Evolutionary conservation across 164 flowering plant species (phyloP).

Genomic region (Pachysandra terminalis): DNA sequence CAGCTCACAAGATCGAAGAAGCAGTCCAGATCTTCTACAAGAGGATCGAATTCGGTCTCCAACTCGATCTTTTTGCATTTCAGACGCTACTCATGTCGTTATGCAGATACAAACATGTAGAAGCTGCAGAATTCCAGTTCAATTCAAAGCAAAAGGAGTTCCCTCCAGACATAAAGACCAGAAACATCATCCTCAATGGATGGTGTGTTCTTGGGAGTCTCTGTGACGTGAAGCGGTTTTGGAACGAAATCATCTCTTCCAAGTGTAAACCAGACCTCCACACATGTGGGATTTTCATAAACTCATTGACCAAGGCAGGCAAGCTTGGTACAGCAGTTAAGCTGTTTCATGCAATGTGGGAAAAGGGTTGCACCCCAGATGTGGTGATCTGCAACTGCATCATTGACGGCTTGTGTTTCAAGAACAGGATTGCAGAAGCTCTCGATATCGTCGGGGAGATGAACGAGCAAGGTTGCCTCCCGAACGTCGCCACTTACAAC

Average conservation of each 20-base stretch:
- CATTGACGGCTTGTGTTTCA: slow-evolving; percentile 86
- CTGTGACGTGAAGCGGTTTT: slow-evolving; percentile 77
- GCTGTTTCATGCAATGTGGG: slow-evolving; percentile 76
- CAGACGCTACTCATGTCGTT: slow-evolving; percentile 64
- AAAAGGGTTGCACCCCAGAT: slow-evolving; percentile 61
- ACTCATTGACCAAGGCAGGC: slow-evolving; percentile 69
- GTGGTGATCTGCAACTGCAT: slow-evolving; percentile 77
- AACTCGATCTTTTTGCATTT: slow-evolving; percentile 56
- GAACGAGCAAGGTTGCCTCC: slow-evolving; percentile 57
- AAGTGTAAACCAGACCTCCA: slow-evolving; percentile 55
- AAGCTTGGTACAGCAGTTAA: slow-evolving; percentile 55
- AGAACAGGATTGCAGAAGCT: slow-evolving; percentile 86
- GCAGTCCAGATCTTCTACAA: slow-evolving; percentile 49
- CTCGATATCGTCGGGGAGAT: slow-evolving; percentile 59
- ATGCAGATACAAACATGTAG: slow-evolving; percentile 87
- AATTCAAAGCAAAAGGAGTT: slow-evolving; percentile 43
- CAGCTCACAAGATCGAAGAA: slow-evolving; percentile 67
- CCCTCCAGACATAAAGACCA: slow-evolving; percentile 48
- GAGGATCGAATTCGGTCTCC: slow-evolving; percentile 55
- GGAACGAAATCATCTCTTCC: slow-evolving; percentile 74
- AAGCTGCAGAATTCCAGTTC: slow-evolving; percentile 67
- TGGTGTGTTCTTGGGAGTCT: slow-evolving; percentile 80
- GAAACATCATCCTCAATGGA: slow-evolving; percentile 82
- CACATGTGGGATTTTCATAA: slow-evolving; percentile 74
- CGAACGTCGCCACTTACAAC: slow-evolving; percentile 74